Base-by-base conservation (phyloP, 768 basidiomycete species). In the Floccularia luteovirens region DNA sequence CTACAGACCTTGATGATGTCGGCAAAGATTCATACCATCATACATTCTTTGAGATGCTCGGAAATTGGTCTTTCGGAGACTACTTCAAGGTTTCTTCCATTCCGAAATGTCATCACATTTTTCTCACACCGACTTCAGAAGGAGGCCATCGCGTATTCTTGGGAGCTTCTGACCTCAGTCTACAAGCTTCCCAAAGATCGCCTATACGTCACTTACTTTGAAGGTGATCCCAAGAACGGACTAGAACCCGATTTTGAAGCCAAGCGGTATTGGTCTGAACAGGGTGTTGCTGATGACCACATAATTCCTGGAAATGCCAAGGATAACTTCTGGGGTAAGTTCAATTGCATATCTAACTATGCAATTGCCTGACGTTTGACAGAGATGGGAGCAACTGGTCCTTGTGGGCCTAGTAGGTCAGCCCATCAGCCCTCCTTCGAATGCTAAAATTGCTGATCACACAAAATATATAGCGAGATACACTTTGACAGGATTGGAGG, bases 31-130 rank as follows among this genome's bases (percentile, higher is more conserved):
- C 91, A 2, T 97, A 97, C 60, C 94, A 97, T 54, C 88, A 94
- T 56, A 96, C 90, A 1, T 93, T 94, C 66, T 99, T 99, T 55
- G 96, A 99, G 65, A 99, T 99, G 96, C 65, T 99, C 47, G 96
- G 96, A 27, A 99, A 99, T 61, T 99, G 96, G 96, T 97, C 93
- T 3, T 99, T 98, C 50, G 96, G 96, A 0, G 93, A 99, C 61
- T 99, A 99, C 69, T 99, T 99, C 80, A 99, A 99, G 79, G 93
- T 79, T 38, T 30, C 16, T 34, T 19, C 8, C 32, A 7, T 14
- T 17, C 16, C 20, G 27, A 32, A 21, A 21, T 23, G 59, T 51
- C 31, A n/a, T n/a, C n/a, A n/a, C n/a, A n/a, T n/a, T n/a, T n/a
- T n/a, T n/a, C n/a, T n/a, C n/a, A n/a, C n/a, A n/a, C n/a, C 32